These are phyloP conservation scores for Candida frijolesensis DNA, from an alignment of 1,139 yeast genomes.

Conservation along the genomic window DNA sequence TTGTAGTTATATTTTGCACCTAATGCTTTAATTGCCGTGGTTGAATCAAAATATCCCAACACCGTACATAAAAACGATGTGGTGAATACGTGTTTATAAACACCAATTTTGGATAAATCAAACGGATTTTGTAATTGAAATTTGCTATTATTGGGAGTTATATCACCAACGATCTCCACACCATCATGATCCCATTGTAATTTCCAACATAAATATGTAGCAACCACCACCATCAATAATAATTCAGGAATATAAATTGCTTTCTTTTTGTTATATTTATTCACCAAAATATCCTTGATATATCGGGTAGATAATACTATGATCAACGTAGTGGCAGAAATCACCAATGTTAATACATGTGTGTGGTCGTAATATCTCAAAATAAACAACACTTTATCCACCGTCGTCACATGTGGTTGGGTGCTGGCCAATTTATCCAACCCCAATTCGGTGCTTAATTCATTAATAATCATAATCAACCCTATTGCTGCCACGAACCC, in stretches of 20 bases:
- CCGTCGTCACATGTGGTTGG: conserved; percentile 26
- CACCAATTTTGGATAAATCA: conserved; percentile 17
- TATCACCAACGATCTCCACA: conserved; percentile 33
- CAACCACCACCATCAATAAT: conserved; percentile 31
- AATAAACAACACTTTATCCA: conserved; percentile 26
- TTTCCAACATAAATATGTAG: conserved; percentile 27
- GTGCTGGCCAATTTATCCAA: conserved; percentile 20
- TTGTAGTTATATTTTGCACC: conserved; percentile 34
- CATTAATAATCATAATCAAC: conserved; percentile 34
- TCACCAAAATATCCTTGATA: conserved; percentile 22
- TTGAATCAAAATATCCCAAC: conserved; percentile 37
- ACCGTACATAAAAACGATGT: conserved; percentile 35
- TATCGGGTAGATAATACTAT: conserved; percentile 25
- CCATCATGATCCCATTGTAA: conserved; percentile 28
- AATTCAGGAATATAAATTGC: conserved; percentile 37
- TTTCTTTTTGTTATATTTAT: conserved; percentile 18
- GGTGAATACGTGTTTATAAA: conserved; percentile 27
- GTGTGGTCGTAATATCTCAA: conserved; percentile 17
- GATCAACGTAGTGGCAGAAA: conserved; percentile 25
- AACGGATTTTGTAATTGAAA: conserved; percentile 27
- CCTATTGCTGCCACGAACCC: conserved; percentile 43
- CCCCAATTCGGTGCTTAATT: conserved; percentile 33
- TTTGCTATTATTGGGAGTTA: conserved; percentile 11
- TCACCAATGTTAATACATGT: conserved; percentile 24
- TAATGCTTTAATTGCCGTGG: conserved; percentile 35